Base-by-base conservation (phyloP, 2,329 filamentous ascomycete species). In the Aspergillus novofumigatus region DNA sequence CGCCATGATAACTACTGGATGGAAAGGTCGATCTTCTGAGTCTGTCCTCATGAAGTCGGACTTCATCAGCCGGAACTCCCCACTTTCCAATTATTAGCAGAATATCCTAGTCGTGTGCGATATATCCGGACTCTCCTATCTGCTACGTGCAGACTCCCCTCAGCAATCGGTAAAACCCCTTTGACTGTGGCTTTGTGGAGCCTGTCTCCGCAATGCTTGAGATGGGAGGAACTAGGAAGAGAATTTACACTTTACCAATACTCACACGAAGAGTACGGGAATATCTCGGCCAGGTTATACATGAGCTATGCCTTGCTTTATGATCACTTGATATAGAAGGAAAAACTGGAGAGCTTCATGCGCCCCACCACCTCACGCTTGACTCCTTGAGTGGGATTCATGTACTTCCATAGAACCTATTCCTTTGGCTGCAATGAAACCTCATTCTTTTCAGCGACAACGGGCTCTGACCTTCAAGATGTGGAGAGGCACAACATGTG, bases 401-500 rank as follows among this genome's bases (percentile, higher is more conserved):
- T 7, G 32, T 38, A 38, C 32, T 38, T 17, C 14, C 32, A 38
- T 38, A 38, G 14, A 38, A 17, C 41, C n/a, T 21, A 5, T 21
- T 47, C 21, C 44, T 26, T 26, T 11, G 2, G 10, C 10, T 14
- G 11, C 11, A 23, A 23, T 11, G 21, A 20, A 44, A 11, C 17
- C n/a, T 44, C n/a, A 11, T 21, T 21, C 41, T 44, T 3, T 21
- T 44, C 21, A 44, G 32, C 32, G 32, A 38, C 14, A 7, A 17
- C 5, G 14, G 11, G 29, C 29, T 32, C 29, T 32, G 44, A 54
- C 23, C 6, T 20, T 32, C 41, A 52, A 11, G 41, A 45, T 55
- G 53, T 55, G 53, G 53, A 35, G 48, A 55, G 55, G 51, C 28
- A 20, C 21, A 28, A 28, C 7, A 28, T 26, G 55, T 57, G 56